Evolutionary conservation across 225 moss, liverwort and hornwort species (phyloP).

Genomic region (Polytrichum formosum): DNA sequence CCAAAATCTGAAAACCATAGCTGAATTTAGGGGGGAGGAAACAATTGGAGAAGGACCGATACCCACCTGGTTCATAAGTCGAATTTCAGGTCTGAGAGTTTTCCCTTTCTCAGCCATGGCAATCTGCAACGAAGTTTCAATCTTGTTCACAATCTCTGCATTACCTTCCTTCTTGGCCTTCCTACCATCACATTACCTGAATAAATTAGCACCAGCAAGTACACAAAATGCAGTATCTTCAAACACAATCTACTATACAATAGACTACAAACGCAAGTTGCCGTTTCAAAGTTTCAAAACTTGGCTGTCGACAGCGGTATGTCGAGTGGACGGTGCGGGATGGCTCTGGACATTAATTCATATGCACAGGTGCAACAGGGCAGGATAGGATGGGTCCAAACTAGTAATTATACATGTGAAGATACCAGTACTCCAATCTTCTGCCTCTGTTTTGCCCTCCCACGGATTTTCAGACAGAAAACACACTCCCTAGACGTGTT

Average conservation of each 20-base stretch:
- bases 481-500: too few species aligned
- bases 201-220: not conserved
- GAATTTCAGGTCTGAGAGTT: conserved; percentile 90
- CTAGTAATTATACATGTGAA: too few species aligned
- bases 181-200: conserved; percentile 60
- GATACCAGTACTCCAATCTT: too few species aligned
- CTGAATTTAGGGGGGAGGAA: not conserved
- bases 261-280: too few species aligned
- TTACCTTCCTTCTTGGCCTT: conserved; percentile 99
- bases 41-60: not conserved
- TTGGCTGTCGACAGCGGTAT: too few species aligned
- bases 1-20: not conserved
- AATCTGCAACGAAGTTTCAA: conserved; percentile 70
- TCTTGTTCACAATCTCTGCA: conserved; percentile 76
- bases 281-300: too few species aligned
- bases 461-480: too few species aligned
- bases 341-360: too few species aligned
- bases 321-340: too few species aligned
- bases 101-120: conserved; percentile 87
- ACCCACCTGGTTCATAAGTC: conserved; percentile 76
- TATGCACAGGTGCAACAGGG: too few species aligned
- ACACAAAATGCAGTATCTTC: not conserved
- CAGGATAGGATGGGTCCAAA: too few species aligned
- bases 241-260: not conserved
- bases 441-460: too few species aligned